Evolutionary conservation across 441 rosid genomes (phyloP).

Genomic region (Erodium moschatum): DNA sequence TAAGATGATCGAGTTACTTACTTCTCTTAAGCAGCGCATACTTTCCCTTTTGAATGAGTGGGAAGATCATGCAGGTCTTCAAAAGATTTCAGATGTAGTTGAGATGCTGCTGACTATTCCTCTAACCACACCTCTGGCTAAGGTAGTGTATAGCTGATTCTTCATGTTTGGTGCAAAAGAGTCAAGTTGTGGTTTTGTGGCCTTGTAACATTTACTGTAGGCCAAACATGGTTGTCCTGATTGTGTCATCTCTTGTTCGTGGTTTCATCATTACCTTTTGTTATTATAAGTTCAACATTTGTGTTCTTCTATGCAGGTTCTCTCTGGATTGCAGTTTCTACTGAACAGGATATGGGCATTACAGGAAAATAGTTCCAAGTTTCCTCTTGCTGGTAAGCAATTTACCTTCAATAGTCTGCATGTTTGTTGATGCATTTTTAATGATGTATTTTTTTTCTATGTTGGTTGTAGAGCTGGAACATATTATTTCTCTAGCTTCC

Average conservation of each 20-base stretch:
- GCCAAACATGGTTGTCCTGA: background rate
- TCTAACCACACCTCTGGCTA: conserved; percentile 64
- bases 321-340: conserved; percentile 79
- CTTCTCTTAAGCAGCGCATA: conserved; percentile 37
- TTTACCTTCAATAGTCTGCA: conserved; percentile 5
- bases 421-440: background rate
- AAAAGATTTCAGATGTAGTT: conserved; percentile 53
- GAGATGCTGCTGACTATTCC: conserved; percentile 76
- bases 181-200: no score
- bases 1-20: conserved; percentile 67
- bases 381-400: conserved; percentile 60
- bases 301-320: conserved; percentile 45
- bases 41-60: conserved; percentile 43
- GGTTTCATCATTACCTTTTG: background rate
- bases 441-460: conserved; percentile 10
- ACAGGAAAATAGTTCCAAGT: conserved; percentile 63
- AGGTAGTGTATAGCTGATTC: conserved; percentile 42
- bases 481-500: conserved; percentile 50
- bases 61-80: conserved; percentile 87
- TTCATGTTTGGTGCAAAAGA: no score
- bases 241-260: background rate
- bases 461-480: conserved; percentile 36
- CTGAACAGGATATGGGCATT: conserved; percentile 45
- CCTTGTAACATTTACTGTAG: background rate
- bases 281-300: conserved; percentile 11